phyloP scores from a whole-genome alignment of 1,139 yeast genomes.

The Taphrina pruni region DNA sequence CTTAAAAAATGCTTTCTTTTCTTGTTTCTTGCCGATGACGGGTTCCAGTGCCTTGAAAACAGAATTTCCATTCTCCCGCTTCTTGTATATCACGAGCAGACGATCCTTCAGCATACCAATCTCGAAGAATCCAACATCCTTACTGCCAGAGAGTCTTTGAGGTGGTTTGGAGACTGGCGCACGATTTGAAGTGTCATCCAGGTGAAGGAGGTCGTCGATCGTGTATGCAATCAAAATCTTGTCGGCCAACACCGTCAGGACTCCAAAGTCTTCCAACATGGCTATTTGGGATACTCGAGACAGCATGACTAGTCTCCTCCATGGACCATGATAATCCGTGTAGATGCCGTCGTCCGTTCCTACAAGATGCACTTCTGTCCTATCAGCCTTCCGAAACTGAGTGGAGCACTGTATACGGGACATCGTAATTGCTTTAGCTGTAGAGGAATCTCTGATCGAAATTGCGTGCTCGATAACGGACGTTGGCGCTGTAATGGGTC shows the following conservation, averaged over 20 bases:
- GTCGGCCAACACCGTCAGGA: conserved; percentile 66
- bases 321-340: conserved; percentile 8
- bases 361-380: conserved; percentile 9
- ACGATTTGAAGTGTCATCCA: not conserved
- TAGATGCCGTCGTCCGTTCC: conserved; percentile 38
- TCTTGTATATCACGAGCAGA: conserved; percentile 58
- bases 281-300: conserved; percentile 63
- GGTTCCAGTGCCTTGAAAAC: conserved; percentile 54
- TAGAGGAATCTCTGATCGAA: conserved; percentile 45
- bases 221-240: conserved; percentile 67
- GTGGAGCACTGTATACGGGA: conserved; percentile 35
- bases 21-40: conserved; percentile 53
- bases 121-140: conserved; percentile 61
- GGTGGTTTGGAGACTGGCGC: conserved; percentile 7
- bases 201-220: conserved; percentile 54
- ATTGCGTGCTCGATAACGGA: conserved; percentile 66
- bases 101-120: conserved; percentile 69
- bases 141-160: conserved; percentile 29
- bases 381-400: conserved; percentile 10
- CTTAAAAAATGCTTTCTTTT: conserved; percentile 20
- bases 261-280: conserved; percentile 63
- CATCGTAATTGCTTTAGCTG: conserved; percentile 46
- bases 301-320: conserved; percentile 11
- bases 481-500: conserved; percentile 53
- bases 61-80: conserved; percentile 48